Evolutionary conservation across 192 early-diverging fungal species (phyloP).

Genomic region (Coemansia sp.): DNA sequence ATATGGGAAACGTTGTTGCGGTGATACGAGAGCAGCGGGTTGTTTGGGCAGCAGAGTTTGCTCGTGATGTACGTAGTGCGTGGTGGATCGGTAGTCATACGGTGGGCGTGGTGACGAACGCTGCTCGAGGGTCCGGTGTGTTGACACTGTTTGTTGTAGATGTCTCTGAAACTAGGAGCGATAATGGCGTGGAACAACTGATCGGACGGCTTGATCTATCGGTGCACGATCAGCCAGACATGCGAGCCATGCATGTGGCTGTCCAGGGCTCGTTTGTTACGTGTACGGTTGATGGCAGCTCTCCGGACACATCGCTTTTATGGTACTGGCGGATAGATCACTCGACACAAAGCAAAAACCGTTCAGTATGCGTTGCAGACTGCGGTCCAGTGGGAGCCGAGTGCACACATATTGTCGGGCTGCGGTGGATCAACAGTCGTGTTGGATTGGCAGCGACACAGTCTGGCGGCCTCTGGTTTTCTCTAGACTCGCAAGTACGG

Average conservation of each 20-base stretch:
- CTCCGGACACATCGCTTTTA: slow-evolving; percentile 3
- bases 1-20: slow-evolving; percentile 1
- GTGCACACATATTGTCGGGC: slow-evolving; percentile 6
- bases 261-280: slow-evolving; percentile 13
- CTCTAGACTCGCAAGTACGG: background rate
- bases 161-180: background rate
- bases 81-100: slow-evolving; percentile 29
- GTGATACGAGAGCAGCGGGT: background rate
- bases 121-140: background rate
- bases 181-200: background rate
- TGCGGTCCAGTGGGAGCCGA: background rate
- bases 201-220: background rate
- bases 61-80: slow-evolving; percentile 14
- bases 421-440: slow-evolving; percentile 22
- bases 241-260: background rate
- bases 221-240: background rate
- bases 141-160: slow-evolving; percentile 22
- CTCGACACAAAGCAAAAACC: background rate
- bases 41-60: slow-evolving; percentile 11
- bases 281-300: slow-evolving; percentile 3
- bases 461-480: slow-evolving; percentile 29
- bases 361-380: background rate
- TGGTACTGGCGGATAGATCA: slow-evolving; percentile 24
- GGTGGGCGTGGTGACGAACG: slow-evolving; percentile 17
- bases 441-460: slow-evolving; percentile 24